phyloP scores from a whole-genome alignment of 2,329 filamentous ascomycete species.

The Mycosphaerella sp. region DNA sequence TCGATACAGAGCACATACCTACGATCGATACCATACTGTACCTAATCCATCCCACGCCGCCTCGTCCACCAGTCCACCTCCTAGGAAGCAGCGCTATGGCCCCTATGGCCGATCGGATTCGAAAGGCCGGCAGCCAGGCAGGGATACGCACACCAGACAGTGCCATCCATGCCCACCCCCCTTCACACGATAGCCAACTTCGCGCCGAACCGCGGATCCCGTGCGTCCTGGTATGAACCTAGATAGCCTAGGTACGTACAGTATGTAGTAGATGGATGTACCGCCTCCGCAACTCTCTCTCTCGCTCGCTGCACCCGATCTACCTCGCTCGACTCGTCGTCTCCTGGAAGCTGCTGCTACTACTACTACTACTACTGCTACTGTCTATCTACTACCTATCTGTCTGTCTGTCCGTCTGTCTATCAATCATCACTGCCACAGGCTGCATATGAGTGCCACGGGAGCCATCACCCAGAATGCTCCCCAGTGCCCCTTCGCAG shows the following conservation, averaged over 20 bases:
- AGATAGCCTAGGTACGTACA: constrained; percentile 3
- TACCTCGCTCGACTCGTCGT: constrained; percentile 13
- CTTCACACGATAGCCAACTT: constrained; percentile 5
- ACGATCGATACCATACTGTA: too few species aligned
- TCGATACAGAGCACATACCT: too few species aligned
- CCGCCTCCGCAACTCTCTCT: constrained; percentile 16
- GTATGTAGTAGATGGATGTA: not conserved
- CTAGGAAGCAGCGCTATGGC: not conserved
- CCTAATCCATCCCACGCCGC: constrained; percentile 10
- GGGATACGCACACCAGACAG: constrained; percentile 9
- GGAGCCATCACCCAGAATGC: not conserved
- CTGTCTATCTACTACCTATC: too few species aligned
- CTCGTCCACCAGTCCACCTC: not conserved
- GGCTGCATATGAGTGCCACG: constrained; percentile 12
- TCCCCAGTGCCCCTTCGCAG: constrained; percentile 6
- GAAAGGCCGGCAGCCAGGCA: constrained; percentile 9
- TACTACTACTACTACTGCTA: not conserved
- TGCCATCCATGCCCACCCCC: constrained; percentile 4
- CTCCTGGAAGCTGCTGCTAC: constrained; percentile 12
- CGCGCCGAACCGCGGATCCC: constrained; percentile 7
- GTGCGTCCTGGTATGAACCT: constrained; percentile 13
- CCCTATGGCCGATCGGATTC: not conserved
- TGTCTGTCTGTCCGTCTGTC: too few species aligned
- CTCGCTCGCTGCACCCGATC: constrained; percentile 8
- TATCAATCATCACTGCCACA: not conserved